Evolutionary conservation across 257 asterid species (phyloP), one percentile per base, ranked within the genome.

Genomic region (Hygrophila difformis): DNA sequence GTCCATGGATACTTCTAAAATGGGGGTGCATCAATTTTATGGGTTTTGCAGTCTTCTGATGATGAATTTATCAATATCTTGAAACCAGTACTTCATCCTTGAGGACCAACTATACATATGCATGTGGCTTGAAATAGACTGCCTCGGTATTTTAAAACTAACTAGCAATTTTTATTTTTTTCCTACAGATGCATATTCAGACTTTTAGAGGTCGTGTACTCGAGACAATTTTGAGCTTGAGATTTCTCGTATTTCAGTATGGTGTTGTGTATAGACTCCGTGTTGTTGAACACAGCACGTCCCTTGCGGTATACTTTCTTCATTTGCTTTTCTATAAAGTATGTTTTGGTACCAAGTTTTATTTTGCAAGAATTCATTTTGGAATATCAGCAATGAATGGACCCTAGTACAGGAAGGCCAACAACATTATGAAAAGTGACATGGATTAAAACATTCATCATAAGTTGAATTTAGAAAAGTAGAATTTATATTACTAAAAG

Each of bases 201-300:
- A 86, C 98, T 44, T 66, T 75, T 58, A 72, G 98, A 68, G 98
- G 98, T 47, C 87, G 84, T 59, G 82, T 91, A 68, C 98, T 91
- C 26, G 98, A 91, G 64, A 91, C 98, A 20, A 64, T 91, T 51
- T 72, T 91, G 78, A 91, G 94, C 77, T 74, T 85, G 71, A 78
- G 98, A 64, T 91, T 91, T 71, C 59, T 91, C 16, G 49, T 91
- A 49, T 91, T 91, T 56, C 98, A 91, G 66, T 91, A 86, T 56
- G 98, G 98, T 57, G 70, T 91, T 66, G 98, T 91, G 5, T 91
- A 91, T 73, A 86, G 86, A 69, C 93, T 91, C 56, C 72, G 82
- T 49, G 71, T 86, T 53, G 82, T 92, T 18, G 88, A 82, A 35
- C 42, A 49, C 15, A 23, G 74, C 63, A 91, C 98, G n/a, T 91